These are phyloP conservation scores for Pholiota microspora DNA, from an alignment of 768 basidiomycete genomes.

Conservation along the genomic window DNA sequence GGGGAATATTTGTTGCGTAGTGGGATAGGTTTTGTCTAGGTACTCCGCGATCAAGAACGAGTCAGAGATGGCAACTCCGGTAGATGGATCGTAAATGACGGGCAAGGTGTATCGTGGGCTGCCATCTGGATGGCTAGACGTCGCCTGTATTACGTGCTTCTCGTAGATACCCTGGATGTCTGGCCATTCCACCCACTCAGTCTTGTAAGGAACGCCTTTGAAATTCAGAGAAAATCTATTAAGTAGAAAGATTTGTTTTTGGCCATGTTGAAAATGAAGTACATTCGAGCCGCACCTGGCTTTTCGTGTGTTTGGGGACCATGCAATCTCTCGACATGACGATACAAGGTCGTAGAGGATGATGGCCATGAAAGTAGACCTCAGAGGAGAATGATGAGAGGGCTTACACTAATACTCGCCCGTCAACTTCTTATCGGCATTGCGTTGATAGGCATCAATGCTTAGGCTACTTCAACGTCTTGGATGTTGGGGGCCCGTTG, in stretches of 20 bases:
- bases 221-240: background rate
- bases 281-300: background rate
- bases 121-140: background rate
- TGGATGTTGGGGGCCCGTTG: too few relatives aligned
- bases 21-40: constrained; percentile 14
- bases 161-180: background rate
- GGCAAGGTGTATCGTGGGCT: background rate
- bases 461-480: too few relatives aligned
- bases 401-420: too few relatives aligned
- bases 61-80: background rate
- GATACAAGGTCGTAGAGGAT: background rate
- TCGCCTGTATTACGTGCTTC: background rate
- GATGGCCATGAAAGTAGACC: too few relatives aligned
- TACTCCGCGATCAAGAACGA: constrained; percentile 1
- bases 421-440: too few relatives aligned
- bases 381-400: too few relatives aligned
- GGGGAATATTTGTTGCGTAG: background rate
- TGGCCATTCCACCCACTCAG: too few relatives aligned
- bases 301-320: background rate
- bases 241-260: too few relatives aligned
- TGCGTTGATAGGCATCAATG: too few relatives aligned
- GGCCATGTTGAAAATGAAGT: too few relatives aligned
- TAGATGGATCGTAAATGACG: background rate
- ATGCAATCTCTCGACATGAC: background rate
- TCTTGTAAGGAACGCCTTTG: too few relatives aligned